Evolutionary conservation across 306 rosid species (phyloP).

Genomic region (Fagus sylvatica): DNA sequence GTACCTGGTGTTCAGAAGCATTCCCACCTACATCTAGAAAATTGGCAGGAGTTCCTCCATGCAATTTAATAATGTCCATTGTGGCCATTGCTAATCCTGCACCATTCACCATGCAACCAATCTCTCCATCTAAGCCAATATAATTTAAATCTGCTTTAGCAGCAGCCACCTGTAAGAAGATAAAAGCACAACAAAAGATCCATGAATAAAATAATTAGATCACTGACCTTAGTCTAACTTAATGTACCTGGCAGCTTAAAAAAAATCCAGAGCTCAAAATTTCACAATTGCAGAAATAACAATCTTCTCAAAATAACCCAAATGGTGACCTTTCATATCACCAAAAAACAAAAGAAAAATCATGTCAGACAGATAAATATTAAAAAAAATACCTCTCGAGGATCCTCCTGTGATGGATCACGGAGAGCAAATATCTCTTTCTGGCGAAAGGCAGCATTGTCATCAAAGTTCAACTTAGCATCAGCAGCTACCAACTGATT

Average conservation of each 20-base stretch:
- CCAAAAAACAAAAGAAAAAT: slow-evolving; percentile 13
- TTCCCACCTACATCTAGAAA: slow-evolving; percentile 96
- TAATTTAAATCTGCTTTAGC: slow-evolving; percentile 95
- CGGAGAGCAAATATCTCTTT: slow-evolving; percentile 88
- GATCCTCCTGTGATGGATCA: slow-evolving; percentile 97
- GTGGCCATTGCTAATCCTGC: slow-evolving; percentile 99
- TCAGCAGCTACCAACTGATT: slow-evolving; percentile 97
- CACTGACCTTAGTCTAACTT: not conserved
- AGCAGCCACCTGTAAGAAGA: slow-evolving; percentile 73
- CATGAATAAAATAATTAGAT: not conserved
- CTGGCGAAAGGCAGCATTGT: slow-evolving; percentile 91
- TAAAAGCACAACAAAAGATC: slow-evolving; percentile 24
- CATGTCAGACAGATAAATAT: slow-evolving; percentile 1
- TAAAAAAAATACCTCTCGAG: slow-evolving; percentile 72
- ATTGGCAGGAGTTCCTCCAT: slow-evolving; percentile 99
- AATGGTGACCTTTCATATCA: not conserved
- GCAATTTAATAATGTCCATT: slow-evolving; percentile 95
- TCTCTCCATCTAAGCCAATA: slow-evolving; percentile 97
- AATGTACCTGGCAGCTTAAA: not conserved
- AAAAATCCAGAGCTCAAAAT: not conserved
- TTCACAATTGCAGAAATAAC: not conserved
- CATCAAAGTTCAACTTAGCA: slow-evolving; percentile 97
- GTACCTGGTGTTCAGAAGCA: slow-evolving; percentile 99
- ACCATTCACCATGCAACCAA: slow-evolving; percentile 99
- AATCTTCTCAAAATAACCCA: not conserved